A percentile compares a stretch with the other conserved stretches of the same genome.
Conservation (phyloP, 805 yeast species). For the Candida krabiensis region DNA sequence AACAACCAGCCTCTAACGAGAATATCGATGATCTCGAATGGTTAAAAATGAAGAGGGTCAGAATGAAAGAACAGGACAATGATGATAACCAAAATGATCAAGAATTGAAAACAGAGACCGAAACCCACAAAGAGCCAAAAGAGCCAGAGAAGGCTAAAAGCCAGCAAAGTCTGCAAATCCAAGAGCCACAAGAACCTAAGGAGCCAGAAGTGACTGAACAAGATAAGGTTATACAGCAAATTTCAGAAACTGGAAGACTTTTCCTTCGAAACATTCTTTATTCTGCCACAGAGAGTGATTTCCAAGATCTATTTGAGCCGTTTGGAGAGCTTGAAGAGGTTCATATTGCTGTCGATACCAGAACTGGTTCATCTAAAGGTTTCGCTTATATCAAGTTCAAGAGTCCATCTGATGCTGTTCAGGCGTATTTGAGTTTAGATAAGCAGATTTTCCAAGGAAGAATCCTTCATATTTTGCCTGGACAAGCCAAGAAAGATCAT, state of each 20-base stretch:
- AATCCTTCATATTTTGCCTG: conserved; percentile 85
- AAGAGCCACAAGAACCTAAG: conserved; percentile 6
- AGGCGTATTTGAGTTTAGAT: conserved; percentile 74
- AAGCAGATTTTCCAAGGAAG: conserved; percentile 94
- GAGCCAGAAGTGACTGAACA: conserved; percentile 39
- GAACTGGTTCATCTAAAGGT: conserved; percentile 90
- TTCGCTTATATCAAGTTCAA: conserved; percentile 80
- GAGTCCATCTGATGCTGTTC: conserved; percentile 69
- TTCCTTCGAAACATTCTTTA: conserved; percentile 86
- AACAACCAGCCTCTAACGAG: too few relatives aligned
- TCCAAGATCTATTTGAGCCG: conserved; percentile 56
- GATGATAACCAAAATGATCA: conserved; percentile 11
- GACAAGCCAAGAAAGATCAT: conserved; percentile 77
- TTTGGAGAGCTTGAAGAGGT: conserved; percentile 84
- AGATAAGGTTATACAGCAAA: conserved; percentile 49
- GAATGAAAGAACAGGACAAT: conserved; percentile 56
- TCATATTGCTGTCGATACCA: conserved; percentile 87
- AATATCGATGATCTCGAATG: conserved; percentile 78
- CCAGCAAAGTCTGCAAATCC: not conserved
- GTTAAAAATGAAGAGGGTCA: conserved; percentile 72
- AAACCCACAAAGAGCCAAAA: conserved; percentile 7
- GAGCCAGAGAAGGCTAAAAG: conserved; percentile 11
- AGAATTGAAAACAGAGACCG: conserved; percentile 1
- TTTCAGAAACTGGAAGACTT: conserved; percentile 72
- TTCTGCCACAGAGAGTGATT: conserved; percentile 76